Evolutionary conservation across 306 rosid species (phyloP).

Genomic region (Cucumis cinereus): DNA sequence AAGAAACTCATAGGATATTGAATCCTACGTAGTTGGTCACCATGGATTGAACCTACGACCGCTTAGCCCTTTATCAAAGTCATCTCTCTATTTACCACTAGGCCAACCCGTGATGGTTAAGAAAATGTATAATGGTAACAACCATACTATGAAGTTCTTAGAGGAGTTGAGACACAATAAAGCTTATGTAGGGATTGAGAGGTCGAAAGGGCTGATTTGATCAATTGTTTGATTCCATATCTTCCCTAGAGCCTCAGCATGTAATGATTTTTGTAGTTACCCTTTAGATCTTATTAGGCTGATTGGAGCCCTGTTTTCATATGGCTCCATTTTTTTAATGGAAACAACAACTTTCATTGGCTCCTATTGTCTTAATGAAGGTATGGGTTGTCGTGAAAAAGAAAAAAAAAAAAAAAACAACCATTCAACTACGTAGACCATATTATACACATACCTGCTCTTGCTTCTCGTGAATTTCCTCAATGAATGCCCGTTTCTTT

Average conservation of each 20-base stretch:
- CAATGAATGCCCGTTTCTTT: constrained; percentile 79
- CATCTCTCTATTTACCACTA: too few relatives aligned
- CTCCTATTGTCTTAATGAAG: not conserved
- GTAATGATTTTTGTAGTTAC: not conserved
- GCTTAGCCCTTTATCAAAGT: too few relatives aligned
- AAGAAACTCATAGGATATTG: too few relatives aligned
- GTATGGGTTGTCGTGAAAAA: too few relatives aligned
- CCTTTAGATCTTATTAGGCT: not conserved
- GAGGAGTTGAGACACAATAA: not conserved
- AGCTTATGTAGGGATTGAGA: not conserved
- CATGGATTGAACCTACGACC: too few relatives aligned
- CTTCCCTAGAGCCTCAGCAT: not conserved
- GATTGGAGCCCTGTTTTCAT: not conserved
- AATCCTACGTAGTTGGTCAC: too few relatives aligned
- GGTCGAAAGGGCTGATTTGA: not conserved
- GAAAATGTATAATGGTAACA: not conserved
- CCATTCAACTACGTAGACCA: not conserved
- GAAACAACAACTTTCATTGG: not conserved
- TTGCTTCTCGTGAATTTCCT: constrained; percentile 94
- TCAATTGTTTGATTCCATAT: not conserved
- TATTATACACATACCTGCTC: constrained; percentile 56
- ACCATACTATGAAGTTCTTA: not conserved
- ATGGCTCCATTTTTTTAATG: not conserved
- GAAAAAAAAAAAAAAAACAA: not conserved
- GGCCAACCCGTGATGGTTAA: too few relatives aligned